phyloP scores from a whole-genome alignment of 2,329 filamentous ascomycete species.

The Colletotrichum truncatum region DNA sequence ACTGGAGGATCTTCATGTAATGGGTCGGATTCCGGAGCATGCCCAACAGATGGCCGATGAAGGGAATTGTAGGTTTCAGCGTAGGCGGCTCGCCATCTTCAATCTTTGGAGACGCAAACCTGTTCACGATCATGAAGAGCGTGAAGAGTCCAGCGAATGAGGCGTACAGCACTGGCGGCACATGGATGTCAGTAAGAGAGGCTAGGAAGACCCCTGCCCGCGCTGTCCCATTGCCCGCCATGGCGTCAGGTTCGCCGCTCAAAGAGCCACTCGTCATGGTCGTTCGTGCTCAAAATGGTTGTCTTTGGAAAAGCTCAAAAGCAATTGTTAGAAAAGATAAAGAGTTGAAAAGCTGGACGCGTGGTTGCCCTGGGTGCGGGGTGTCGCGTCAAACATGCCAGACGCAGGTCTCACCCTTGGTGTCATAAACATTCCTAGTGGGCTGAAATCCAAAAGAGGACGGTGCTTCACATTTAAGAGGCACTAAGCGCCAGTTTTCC shows the following conservation, averaged over 20 bases:
- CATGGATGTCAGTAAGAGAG: background rate
- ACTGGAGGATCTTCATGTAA: conserved; percentile 51
- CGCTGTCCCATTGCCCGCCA: conserved; percentile 3
- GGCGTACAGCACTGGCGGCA: background rate
- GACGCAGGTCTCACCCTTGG: no score
- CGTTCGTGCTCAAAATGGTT: background rate
- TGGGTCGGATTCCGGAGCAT: conserved; percentile 46
- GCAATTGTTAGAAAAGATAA: no score
- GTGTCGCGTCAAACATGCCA: no score
- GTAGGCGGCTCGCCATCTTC: conserved; percentile 52
- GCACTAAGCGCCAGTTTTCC: no score
- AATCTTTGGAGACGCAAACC: conserved; percentile 18
- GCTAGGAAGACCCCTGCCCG: conserved; percentile 1
- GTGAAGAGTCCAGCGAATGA: background rate
- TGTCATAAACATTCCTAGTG: no score
- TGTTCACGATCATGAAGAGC: background rate
- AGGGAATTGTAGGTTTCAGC: conserved; percentile 50
- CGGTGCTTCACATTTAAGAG: no score
- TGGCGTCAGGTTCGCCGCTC: background rate
- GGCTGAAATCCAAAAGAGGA: no score
- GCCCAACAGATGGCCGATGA: conserved; percentile 56
- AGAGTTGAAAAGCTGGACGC: no score
- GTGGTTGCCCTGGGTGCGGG: no score
- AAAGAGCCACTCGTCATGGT: background rate
- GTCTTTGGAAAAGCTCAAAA: no score